Evolutionary conservation across 2,329 filamentous ascomycete species (phyloP), one percentile per base, ranked within the genome.

Genomic region (Dactylonectria macrodidyma): DNA sequence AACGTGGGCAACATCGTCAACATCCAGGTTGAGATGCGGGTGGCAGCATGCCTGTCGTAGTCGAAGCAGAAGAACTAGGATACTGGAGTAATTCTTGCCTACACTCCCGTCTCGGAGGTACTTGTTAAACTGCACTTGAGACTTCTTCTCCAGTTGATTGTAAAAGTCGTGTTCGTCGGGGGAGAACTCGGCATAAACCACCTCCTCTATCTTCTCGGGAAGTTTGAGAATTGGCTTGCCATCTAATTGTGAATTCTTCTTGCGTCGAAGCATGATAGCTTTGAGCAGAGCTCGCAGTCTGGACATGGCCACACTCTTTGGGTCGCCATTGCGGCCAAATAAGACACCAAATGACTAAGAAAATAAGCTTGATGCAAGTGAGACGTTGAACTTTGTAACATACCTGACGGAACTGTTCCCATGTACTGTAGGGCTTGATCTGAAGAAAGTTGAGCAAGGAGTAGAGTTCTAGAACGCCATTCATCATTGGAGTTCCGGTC

Each of bases 401-500:
- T 80, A 88, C 86, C 63, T 75, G 70, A 48, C 86, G 86, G 78
- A 97, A 97, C 24, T 83, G 82, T 0, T 87, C 82, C 82, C 87
- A 88, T 14, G 88, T 84, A 73, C 88, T 89, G 79, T 96, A 97
- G 2, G 94, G 94, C 67, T 87, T 87, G 76, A 97, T 95, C 2
- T 87, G 85, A 16, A 97, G 84, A 75, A 97, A 98, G 2, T 89
- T 87, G 51, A 97, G 85, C 22, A 97, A 82, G 1, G 94, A 93
- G 75, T 89, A 95, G 3, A 97, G 84, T 74, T 98, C 95, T 26
- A 88, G 84, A 3, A 95, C 89, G 12, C 87, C 90, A 74, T 97
- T 97, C 92, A 96, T 96, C 86, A 97, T 95, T 0, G 94, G 94
- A 0, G 94, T 96, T 60, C 93, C 94, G 0, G 92, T 94, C 24